A percentile compares a stretch with the other conserved stretches of the same genome.
Conservation (phyloP, 1,284 basidiomycete genomes). For the Gastroboletus turbinatus region DNA sequence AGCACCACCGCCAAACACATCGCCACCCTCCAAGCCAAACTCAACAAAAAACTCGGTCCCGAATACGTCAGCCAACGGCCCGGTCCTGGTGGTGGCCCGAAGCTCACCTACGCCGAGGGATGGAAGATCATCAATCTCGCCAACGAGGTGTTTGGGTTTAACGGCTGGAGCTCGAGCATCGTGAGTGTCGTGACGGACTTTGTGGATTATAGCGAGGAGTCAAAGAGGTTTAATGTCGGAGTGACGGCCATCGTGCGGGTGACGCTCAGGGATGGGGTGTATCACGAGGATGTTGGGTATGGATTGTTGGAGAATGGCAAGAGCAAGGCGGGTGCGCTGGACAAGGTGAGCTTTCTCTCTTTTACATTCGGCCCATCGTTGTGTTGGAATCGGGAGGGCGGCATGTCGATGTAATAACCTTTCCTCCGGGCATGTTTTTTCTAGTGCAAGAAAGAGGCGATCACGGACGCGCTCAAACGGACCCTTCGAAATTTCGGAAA, state of each 20-base stretch:
- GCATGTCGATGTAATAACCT: neutral
- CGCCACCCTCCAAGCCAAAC: conserved; percentile 76
- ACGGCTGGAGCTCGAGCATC: conserved; percentile 93
- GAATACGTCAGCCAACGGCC: conserved; percentile 91
- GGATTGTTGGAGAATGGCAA: conserved; percentile 85
- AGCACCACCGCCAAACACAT: conserved; percentile 56
- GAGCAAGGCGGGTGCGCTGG: conserved; percentile 83
- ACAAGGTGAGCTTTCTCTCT: conserved; percentile 68
- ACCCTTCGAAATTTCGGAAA: conserved; percentile 92
- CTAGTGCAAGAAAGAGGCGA: conserved; percentile 96
- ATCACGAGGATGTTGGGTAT: conserved; percentile 93
- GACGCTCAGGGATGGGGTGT: conserved; percentile 85
- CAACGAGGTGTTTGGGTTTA: conserved; percentile 98
- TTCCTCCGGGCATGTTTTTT: neutral
- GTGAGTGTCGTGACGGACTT: conserved; percentile 77
- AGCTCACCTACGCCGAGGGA: conserved; percentile 94
- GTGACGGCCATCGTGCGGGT: conserved; percentile 87
- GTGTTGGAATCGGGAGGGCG: neutral
- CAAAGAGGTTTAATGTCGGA: conserved; percentile 69
- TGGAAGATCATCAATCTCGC: conserved; percentile 97
- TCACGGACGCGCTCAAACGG: conserved; percentile 93
- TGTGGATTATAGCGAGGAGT: conserved; percentile 69
- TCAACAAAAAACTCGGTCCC: conserved; percentile 88
- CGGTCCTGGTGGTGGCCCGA: conserved; percentile 83
- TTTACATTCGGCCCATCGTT: too few species aligned